Base-by-base conservation (phyloP, 2,329 filamentous ascomycete genomes). In the Trichoderma asperellum region DNA sequence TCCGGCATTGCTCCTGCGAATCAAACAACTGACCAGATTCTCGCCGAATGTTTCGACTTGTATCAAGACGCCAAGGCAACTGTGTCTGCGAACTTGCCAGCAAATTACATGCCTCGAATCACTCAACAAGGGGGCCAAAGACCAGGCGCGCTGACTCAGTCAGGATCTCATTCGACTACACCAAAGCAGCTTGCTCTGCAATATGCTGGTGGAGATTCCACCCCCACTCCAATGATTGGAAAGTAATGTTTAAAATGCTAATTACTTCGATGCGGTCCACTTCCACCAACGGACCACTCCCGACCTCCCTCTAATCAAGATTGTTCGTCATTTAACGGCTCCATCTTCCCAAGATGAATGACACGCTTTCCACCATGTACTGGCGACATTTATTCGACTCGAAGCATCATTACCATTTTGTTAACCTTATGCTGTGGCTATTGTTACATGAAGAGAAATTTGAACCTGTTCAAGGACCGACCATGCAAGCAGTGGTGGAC, bases 1-100 rank as follows among this genome's bases (percentile, higher is more conserved):
- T 83, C 82, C 1, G 78, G 81, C 43, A 79, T 87, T 29, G 81
- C 84, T 24, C 81, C 80, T 2, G 78, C 77, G 10, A 77, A 79
- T 43, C 78, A 82, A 62, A 78, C 79, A 14, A 77, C 83, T 27
- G 82, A 85, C 68, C 83, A 86, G 57, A 79, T 82, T 4, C 77
- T 87, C 57, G 81, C 81, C 14, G 79, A 81, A 56, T 86, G 84
- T 72, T 87, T 83, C 70, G 78, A 82, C 37, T 75, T 77, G 58
- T 86, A 82, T 72, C 79, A 82, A 32, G 76, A 79, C 11, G 85
- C 85, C 63, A 83, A 84, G 68, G 77, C 80, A 47, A 83, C 81
- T 0, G 81, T 86, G n/a, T 76, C 80, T 53, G 80, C 81, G 58
- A 86, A 86, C 69, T 78, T 83, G 71, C 83, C 84, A 0, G 80